Percentiles rank a stretch among this genome's conserved stretches.
Evolutionary conservation across 2,329 filamentous ascomycete species (phyloP).

Genomic region (Microsporum canis): DNA sequence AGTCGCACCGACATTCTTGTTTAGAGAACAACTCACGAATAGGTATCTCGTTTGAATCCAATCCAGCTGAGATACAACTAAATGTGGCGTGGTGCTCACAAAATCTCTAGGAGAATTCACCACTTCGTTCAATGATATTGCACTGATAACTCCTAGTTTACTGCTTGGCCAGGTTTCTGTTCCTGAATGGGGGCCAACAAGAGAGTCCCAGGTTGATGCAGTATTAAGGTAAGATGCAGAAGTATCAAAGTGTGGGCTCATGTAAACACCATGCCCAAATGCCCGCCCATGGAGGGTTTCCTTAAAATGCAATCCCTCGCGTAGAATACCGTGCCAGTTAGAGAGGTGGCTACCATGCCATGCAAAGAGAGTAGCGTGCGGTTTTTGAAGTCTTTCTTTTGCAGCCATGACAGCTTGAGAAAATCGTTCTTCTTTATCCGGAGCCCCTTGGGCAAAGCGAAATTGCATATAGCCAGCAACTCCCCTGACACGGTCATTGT

Average conservation of each 20-base stretch:
- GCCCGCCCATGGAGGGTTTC: slow-evolving; percentile 53
- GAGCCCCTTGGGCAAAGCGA: slow-evolving; percentile 74
- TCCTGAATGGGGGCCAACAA: too few relatives aligned
- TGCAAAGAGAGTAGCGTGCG: slow-evolving; percentile 63
- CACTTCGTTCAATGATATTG: slow-evolving; percentile 72
- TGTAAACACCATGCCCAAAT: slow-evolving; percentile 72
- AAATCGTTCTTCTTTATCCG: slow-evolving; percentile 74
- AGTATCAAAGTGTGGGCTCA: slow-evolving; percentile 49
- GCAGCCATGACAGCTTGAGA: slow-evolving; percentile 45
- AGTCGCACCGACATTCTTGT: background rate
- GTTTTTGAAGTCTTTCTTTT: slow-evolving; percentile 4
- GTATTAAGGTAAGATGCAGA: slow-evolving; percentile 43
- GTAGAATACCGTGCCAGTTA: slow-evolving; percentile 88
- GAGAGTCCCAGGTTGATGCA: background rate
- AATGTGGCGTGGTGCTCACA: slow-evolving; percentile 44
- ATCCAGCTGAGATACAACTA: slow-evolving; percentile 62
- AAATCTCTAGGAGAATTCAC: slow-evolving; percentile 62
- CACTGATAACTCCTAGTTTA: slow-evolving; percentile 45
- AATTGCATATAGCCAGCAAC: slow-evolving; percentile 67
- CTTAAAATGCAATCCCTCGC: slow-evolving; percentile 66
- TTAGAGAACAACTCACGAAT: slow-evolving; percentile 44
- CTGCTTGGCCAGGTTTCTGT: slow-evolving; percentile 54
- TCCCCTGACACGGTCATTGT: slow-evolving; percentile 47
- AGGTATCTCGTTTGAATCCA: slow-evolving; percentile 89
- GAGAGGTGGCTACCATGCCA: slow-evolving; percentile 68